Conservation (phyloP, 1,139 yeast species). For the Scheffersomyces stambukii region DNA sequence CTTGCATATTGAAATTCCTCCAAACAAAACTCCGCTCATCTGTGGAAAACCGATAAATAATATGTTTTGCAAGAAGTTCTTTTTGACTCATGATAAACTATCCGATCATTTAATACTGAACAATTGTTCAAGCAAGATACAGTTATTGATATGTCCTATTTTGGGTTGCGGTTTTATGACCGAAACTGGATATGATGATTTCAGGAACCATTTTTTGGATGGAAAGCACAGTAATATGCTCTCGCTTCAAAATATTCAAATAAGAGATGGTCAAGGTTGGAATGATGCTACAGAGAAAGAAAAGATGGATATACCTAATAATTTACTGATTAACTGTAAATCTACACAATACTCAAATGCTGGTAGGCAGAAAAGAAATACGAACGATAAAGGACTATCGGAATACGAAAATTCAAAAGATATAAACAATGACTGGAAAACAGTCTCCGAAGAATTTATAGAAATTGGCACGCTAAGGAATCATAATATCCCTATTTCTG, state of each 20-base stretch:
- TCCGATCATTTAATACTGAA: constrained; percentile 17
- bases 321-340: too few species aligned
- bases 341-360: too few species aligned
- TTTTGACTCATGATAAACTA: constrained; percentile 13
- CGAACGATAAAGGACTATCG: too few species aligned
- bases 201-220: constrained; percentile 34
- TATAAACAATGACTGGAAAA: too few species aligned
- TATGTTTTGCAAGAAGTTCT: constrained; percentile 12
- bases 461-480: too few species aligned
- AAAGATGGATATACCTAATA: too few species aligned
- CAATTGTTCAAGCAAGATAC: constrained; percentile 24
- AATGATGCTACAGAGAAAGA: not conserved
- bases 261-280: constrained; percentile 1
- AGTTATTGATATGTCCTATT: constrained; percentile 36
- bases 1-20: constrained; percentile 20
- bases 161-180: constrained; percentile 42
- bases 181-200: constrained; percentile 31
- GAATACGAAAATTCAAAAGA: too few species aligned
- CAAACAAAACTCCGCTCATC: constrained; percentile 16
- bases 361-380: too few species aligned
- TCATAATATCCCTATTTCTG: too few species aligned
- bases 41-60: constrained; percentile 11
- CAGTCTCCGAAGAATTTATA: too few species aligned
- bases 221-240: too few species aligned
- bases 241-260: constrained; percentile 3